These are phyloP conservation scores for Lentinula raphanica DNA, from an alignment of 768 basidiomycete genomes.

Conservation along the genomic window DNA sequence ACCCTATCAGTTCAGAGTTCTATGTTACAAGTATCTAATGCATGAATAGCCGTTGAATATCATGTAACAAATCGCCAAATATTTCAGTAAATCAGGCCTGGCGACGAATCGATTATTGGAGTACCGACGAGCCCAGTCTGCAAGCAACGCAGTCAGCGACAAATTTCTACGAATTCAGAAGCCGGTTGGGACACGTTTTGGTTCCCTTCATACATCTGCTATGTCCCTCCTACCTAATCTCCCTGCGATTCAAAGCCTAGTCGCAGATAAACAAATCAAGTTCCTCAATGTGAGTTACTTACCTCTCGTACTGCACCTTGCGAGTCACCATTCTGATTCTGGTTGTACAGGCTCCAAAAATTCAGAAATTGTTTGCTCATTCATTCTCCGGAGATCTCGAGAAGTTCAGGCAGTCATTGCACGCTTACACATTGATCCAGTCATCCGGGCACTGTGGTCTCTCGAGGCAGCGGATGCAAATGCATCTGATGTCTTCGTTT, in stretches of 20 bases:
- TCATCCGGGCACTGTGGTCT: slow-evolving; percentile 22
- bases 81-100: neutral
- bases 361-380: neutral
- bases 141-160: slow-evolving; percentile 4
- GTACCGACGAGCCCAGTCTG: slow-evolving; percentile 12
- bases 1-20: too few species aligned
- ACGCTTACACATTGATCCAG: slow-evolving; percentile 16
- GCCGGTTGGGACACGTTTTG: neutral
- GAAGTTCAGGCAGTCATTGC: slow-evolving; percentile 10
- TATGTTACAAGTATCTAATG: too few species aligned
- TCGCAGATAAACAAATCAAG: slow-evolving; percentile 5
- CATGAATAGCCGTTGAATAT: neutral
- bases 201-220: slow-evolving; percentile 3
- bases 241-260: slow-evolving; percentile 7
- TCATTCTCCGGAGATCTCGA: neutral
- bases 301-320: too few species aligned
- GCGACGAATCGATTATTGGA: neutral
- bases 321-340: too few species aligned
- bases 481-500: slow-evolving; percentile 20
- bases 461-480: slow-evolving; percentile 17
- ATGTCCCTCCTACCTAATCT: slow-evolving; percentile 10
- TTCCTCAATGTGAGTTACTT: neutral
- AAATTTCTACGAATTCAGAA: slow-evolving; percentile 6
- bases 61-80: neutral
- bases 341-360: neutral